Evolutionary conservation across 179 eudicot genomes (phyloP).

Genomic region (Spergularia azorica): DNA sequence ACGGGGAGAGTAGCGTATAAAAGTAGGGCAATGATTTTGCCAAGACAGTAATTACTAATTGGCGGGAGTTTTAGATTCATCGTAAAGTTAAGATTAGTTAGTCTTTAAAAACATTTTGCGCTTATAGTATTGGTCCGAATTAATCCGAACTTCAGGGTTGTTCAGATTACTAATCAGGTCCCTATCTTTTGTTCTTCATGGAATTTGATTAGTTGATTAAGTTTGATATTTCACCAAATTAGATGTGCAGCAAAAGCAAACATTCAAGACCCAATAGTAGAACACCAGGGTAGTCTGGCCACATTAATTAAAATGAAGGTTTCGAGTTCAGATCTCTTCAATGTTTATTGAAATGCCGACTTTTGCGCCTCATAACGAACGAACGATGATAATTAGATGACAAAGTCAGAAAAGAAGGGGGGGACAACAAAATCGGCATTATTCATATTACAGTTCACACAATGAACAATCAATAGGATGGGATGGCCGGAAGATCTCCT

Average conservation of each 20-base stretch:
- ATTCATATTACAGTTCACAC: constrained; percentile 28
- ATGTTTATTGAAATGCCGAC: background rate
- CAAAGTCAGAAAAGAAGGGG: background rate
- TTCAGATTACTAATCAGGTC: constrained; percentile 19
- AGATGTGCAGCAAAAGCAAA: constrained; percentile 23
- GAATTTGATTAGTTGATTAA: background rate
- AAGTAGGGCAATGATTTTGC: no score
- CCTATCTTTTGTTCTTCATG: background rate
- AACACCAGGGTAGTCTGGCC: background rate
- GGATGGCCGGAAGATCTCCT: constrained; percentile 9
- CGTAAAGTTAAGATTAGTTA: no score
- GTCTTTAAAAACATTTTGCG: background rate
- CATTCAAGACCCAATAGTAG: background rate
- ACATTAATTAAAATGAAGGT: background rate
- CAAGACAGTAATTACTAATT: no score
- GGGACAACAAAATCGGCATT: constrained; percentile 11
- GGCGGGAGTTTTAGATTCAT: no score
- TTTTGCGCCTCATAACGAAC: background rate
- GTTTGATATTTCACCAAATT: constrained; percentile 23
- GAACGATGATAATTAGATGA: background rate
- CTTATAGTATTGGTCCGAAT: background rate
- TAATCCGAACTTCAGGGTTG: constrained; percentile 14
- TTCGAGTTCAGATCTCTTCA: background rate
- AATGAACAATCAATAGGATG: constrained; percentile 20
- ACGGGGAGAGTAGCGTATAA: no score